phyloP scores from a whole-genome alignment of 257 asterid genomes.

The Nicotiana attenuata region DNA sequence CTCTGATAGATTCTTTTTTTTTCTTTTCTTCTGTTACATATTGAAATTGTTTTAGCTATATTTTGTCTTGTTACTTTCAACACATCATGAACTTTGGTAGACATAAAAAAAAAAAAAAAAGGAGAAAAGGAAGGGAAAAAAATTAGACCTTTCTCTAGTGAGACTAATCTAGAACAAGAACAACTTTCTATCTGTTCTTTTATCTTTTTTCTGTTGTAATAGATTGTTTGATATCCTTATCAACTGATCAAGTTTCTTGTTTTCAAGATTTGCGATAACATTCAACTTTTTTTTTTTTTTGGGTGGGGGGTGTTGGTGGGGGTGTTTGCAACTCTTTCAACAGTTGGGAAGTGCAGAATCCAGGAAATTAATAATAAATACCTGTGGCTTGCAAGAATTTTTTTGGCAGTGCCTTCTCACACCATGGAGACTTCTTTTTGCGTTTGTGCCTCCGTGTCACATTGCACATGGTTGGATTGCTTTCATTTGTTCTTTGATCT shows the following conservation, averaged over 20 bases:
- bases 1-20: not conserved
- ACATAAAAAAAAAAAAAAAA: too few species aligned
- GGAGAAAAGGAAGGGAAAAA: too few species aligned
- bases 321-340: not conserved
- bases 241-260: not conserved
- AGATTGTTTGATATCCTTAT: too few species aligned
- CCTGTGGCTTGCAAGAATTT: constrained; percentile 35
- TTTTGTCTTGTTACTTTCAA: too few species aligned
- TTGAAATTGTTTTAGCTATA: too few species aligned
- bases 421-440: constrained; percentile 85
- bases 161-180: too few species aligned
- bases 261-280: too few species aligned
- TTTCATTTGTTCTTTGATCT: constrained; percentile 58
- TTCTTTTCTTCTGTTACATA: not conserved
- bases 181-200: too few species aligned
- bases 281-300: too few species aligned
- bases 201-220: too few species aligned
- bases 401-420: constrained; percentile 54
- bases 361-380: constrained; percentile 35
- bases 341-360: constrained; percentile 65
- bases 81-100: too few species aligned
- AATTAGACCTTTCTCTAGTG: too few species aligned
- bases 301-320: not conserved
- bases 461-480: constrained; percentile 96
- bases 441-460: constrained; percentile 83